Conservation (phyloP, 1,139 yeast genomes). For the Zygosaccharomyces pseudobailii region DNA sequence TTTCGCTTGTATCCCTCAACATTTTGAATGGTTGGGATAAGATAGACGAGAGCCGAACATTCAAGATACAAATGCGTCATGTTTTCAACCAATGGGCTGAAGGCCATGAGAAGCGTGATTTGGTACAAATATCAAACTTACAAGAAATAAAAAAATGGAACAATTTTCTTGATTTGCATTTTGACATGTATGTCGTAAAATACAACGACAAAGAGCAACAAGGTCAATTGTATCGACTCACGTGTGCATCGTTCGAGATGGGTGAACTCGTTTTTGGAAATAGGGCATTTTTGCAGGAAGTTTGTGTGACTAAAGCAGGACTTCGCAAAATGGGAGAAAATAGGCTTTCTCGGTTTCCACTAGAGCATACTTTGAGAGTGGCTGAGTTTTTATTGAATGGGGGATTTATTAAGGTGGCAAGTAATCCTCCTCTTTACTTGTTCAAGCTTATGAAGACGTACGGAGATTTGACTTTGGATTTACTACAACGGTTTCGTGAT, state of each 20-base stretch:
- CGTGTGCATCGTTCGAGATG: constrained; percentile 10
- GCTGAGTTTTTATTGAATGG: constrained; percentile 9
- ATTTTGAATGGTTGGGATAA: constrained; percentile 12
- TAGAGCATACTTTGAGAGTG: constrained; percentile 6
- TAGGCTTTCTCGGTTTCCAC: constrained; percentile 7
- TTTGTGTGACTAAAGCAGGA: constrained; percentile 12
- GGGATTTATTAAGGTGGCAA: constrained; percentile 8
- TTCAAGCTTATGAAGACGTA: constrained; percentile 7
- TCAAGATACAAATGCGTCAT: constrained; percentile 7
- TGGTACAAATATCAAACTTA: not conserved
- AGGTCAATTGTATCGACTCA: constrained; percentile 1
- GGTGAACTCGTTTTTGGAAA: constrained; percentile 3
- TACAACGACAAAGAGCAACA: not conserved
- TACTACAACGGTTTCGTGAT: constrained; percentile 6
- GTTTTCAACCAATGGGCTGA: constrained; percentile 12
- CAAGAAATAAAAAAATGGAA: not conserved
- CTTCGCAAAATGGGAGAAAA: constrained; percentile 8
- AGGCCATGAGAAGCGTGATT: constrained; percentile 4
- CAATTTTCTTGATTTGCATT: constrained; percentile 8
- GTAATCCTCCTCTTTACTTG: constrained; percentile 11
- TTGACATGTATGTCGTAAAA: constrained; percentile 8
- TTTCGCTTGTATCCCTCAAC: constrained; percentile 11
- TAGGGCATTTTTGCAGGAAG: constrained; percentile 8
- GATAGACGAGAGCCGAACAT: constrained; percentile 11
- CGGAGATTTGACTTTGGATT: constrained; percentile 10